Conservation (phyloP, 2,329 filamentous ascomycete species). For the Remersonia thermophila region DNA sequence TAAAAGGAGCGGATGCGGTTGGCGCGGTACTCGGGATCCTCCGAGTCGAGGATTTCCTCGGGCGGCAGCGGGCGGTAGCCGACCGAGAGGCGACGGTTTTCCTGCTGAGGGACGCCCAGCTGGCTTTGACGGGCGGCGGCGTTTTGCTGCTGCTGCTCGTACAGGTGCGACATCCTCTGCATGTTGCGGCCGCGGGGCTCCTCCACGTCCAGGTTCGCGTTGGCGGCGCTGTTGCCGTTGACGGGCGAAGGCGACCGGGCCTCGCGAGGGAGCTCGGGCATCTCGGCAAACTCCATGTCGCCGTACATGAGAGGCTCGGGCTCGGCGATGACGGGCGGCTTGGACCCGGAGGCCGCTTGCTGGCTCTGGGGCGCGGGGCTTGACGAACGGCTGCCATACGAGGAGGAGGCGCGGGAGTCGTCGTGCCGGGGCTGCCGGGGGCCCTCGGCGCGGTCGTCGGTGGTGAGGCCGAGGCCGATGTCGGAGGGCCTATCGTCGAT, state of each 20-base stretch:
- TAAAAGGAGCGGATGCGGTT: conserved; percentile 98
- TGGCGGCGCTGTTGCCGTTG: conserved; percentile 8
- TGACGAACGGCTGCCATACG: conserved; percentile 5
- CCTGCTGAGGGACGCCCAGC: conserved; percentile 42
- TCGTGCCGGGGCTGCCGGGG: too few species aligned
- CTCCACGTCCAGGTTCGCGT: conserved; percentile 13
- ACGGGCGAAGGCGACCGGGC: conserved; percentile 9
- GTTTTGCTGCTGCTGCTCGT: conserved; percentile 19
- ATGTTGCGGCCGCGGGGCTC: conserved; percentile 27
- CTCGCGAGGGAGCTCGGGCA: conserved; percentile 8
- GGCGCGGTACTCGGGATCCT: conserved; percentile 86
- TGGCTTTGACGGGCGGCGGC: conserved; percentile 18
- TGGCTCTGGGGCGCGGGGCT: conserved; percentile 6
- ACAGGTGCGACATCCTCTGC: conserved; percentile 20
- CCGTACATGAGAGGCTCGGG: conserved; percentile 18
- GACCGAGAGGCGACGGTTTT: conserved; percentile 50
- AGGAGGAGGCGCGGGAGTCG: conserved; percentile 6
- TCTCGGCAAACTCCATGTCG: conserved; percentile 20
- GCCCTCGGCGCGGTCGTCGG: background rate
- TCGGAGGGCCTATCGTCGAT: conserved; percentile 2
- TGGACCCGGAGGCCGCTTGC: conserved; percentile 3
- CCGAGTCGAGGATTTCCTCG: conserved; percentile 62
- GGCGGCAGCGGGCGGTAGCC: conserved; percentile 78
- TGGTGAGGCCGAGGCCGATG: conserved; percentile 13
- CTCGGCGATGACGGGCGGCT: conserved; percentile 21